phyloP scores from a whole-genome alignment of 768 basidiomycete genomes.

The Lentinus brumalis region DNA sequence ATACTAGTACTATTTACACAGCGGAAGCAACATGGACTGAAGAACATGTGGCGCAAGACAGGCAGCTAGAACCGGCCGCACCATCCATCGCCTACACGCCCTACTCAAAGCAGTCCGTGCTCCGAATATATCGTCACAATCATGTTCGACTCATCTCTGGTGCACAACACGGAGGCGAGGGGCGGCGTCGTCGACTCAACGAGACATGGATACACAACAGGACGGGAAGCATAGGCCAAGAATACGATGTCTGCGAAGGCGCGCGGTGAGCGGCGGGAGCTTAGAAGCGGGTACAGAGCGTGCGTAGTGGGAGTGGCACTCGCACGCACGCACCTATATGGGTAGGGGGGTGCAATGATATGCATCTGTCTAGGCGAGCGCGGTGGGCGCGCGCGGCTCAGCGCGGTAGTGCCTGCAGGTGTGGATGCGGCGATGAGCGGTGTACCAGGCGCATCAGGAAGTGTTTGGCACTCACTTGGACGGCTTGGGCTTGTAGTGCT shows the following conservation, averaged over 20 bases:
- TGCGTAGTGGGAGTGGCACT: background rate
- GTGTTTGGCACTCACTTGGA: constrained; percentile 8
- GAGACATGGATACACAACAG: too few relatives aligned
- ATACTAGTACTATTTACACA: background rate
- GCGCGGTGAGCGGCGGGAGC: too few relatives aligned
- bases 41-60: background rate
- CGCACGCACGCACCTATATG: background rate
- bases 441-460: too few relatives aligned
- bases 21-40: background rate
- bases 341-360: background rate
- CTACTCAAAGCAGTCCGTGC: background rate
- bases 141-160: too few relatives aligned
- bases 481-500: background rate
- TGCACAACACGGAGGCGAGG: too few relatives aligned
- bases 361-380: background rate
- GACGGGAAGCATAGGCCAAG: too few relatives aligned
- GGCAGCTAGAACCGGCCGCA: background rate
- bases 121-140: background rate
- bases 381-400: background rate
- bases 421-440: background rate
- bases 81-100: background rate
- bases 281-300: background rate
- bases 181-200: too few relatives aligned
- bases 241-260: too few relatives aligned
- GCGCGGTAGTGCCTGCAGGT: constrained; percentile 1